These are phyloP conservation scores for Celoporthe dispersa DNA, from an alignment of 2,329 filamentous ascomycete species.

Conservation along the genomic window DNA sequence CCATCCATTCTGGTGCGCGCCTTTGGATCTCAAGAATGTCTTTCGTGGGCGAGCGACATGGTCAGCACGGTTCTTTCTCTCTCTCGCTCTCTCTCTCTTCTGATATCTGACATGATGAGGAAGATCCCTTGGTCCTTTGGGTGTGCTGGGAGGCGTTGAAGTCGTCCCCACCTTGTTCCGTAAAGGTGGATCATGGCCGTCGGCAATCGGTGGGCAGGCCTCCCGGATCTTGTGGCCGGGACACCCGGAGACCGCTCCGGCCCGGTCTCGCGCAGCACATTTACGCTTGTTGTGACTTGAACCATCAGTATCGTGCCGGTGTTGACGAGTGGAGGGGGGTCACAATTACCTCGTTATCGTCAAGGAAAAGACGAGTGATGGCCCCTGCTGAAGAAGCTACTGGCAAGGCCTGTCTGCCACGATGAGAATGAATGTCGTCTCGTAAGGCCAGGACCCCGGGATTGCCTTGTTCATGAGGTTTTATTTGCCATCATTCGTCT, in stretches of 20 bases:
- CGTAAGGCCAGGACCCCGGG: neutral
- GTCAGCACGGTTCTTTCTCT: neutral
- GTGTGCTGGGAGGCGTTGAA: neutral
- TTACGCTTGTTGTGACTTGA: neutral
- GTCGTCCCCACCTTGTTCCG: neutral
- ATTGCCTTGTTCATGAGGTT: neutral
- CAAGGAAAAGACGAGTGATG: neutral
- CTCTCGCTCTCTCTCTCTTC: too few species aligned
- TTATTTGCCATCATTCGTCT: neutral
- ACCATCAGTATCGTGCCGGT: neutral
- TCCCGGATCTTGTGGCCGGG: slow-evolving; percentile 8
- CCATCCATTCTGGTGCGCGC: neutral
- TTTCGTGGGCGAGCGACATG: neutral
- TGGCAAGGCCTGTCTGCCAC: neutral
- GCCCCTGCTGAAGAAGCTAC: neutral
- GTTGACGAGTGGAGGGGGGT: neutral
- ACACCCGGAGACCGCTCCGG: neutral
- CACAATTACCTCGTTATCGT: neutral
- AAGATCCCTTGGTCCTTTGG: neutral
- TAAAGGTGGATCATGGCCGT: neutral
- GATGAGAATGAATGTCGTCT: neutral
- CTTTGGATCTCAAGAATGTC: neutral
- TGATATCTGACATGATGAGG: neutral
- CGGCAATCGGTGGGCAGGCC: neutral
- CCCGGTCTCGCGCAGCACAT: neutral